Evolutionary conservation across 768 basidiomycete genomes (phyloP), one percentile per base, ranked within the genome.

Genomic region (Trametes cubensis): DNA sequence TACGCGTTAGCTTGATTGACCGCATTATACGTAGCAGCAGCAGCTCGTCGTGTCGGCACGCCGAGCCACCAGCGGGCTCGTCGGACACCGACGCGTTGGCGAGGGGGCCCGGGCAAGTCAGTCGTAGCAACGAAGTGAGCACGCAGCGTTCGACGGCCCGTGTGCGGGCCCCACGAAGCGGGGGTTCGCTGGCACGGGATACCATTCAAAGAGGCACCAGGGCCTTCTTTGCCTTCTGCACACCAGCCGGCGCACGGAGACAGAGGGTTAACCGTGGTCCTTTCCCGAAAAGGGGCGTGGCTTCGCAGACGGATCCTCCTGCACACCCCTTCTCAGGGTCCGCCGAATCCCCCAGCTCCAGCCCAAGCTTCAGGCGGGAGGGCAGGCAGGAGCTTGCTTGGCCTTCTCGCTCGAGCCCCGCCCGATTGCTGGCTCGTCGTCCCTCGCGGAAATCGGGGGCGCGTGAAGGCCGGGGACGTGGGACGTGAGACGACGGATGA

Each of bases 221-320:
- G 26, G 50, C 21, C 21, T 6, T 25, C 30, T 38, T 38, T 4
- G 51, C 21, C 39, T 53, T 20, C 23, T 30, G 14, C 15, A 28
- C 26, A 1, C 14, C 14, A 17, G 2, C 14, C 48, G 17, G 42
- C 20, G 18, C 45, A 23, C 45, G 20, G 18, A 20, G 20, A 7
- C 21, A 34, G 6, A 51, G 34, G 49, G 13, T 52, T 40, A 40
- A 17, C 23, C 38, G 10, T 39, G 51, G 51, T 53, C 39, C 51
- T 40, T 40, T 15, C 51, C 51, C n/a, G 13, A 40, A 21, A 14
- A 11, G 38, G 39, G 34, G 21, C 20, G 39, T 39, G 38, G 15
- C 51, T 53, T 53, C 51, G 34, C 38, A 39, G 17, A 53, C 34
- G 2, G 51, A 53, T 53, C 51, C 51, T 20, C 51, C 11, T 8